Conservation (phyloP, 768 basidiomycete genomes). For the Hortiboletus campestris region DNA sequence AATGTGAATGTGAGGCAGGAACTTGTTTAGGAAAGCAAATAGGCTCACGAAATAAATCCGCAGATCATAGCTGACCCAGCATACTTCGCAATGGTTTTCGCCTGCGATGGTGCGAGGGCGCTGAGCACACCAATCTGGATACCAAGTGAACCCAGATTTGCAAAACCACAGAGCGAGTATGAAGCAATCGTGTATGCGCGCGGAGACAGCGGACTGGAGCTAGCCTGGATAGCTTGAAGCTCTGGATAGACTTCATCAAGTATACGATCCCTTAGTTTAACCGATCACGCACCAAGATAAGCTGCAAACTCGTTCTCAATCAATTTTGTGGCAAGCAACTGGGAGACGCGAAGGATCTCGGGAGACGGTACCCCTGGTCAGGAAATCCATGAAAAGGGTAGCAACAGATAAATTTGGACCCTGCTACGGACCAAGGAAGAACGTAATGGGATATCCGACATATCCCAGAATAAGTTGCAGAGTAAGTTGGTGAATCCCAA, state of each 20-base stretch:
- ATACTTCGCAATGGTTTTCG: conserved; percentile 66
- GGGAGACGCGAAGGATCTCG: conserved; percentile 81
- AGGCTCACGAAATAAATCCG: conserved; percentile 55
- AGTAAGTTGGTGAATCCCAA: conserved; percentile 79
- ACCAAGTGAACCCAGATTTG: conserved; percentile 82
- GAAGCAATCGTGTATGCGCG: conserved; percentile 82
- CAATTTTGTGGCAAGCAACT: conserved; percentile 82
- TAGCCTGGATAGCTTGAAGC: conserved; percentile 44
- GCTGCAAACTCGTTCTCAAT: conserved; percentile 87
- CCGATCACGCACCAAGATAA: conserved; percentile 43
- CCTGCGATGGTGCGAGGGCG: conserved; percentile 66
- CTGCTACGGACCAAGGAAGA: conserved; percentile 52
- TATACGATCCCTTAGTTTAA: background rate
- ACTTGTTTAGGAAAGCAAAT: background rate
- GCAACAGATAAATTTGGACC: background rate
- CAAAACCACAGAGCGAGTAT: conserved; percentile 90
- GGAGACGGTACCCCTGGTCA: conserved; percentile 60
- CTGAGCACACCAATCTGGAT: conserved; percentile 80
- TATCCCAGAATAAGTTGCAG: conserved; percentile 85
- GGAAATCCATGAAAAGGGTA: conserved; percentile 2
- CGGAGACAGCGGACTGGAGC: conserved; percentile 54
- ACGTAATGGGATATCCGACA: conserved; percentile 83
- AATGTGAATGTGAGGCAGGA: background rate
- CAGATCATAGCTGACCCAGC: conserved; percentile 70
- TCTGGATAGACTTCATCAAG: conserved; percentile 24